Conservation (phyloP, 1,284 basidiomycete species). For the Ceratobasidium sp. region DNA sequence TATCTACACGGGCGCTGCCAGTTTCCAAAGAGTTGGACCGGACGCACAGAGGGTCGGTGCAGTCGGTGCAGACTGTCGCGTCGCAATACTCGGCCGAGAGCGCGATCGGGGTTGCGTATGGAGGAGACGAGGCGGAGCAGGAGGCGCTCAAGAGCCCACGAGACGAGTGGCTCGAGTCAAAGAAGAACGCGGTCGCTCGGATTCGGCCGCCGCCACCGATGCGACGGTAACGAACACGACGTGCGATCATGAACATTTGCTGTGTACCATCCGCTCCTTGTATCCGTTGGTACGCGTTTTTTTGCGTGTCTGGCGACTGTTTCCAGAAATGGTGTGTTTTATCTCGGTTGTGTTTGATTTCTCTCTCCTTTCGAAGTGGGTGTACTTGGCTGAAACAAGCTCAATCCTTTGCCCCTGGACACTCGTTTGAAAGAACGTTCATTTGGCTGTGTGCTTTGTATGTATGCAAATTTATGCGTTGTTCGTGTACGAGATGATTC, state of each 20-base stretch:
- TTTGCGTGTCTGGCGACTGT: not conserved
- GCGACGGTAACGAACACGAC: not conserved
- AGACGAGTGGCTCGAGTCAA: conserved; percentile 12
- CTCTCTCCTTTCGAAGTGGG: not conserved
- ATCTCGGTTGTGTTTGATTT: not conserved
- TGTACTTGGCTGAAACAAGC: conserved; percentile 27
- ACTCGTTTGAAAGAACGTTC: conserved; percentile 22
- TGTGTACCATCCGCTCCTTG: not conserved
- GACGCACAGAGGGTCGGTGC: conserved; percentile 6
- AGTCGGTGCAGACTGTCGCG: conserved; percentile 20
- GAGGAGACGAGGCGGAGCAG: conserved; percentile 15
- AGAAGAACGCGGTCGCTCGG: not conserved
- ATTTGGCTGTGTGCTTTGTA: conserved; percentile 24
- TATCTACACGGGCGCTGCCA: not conserved
- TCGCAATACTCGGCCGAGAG: conserved; percentile 18
- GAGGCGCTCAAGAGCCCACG: conserved; percentile 5
- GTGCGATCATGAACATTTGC: conserved; percentile 5
- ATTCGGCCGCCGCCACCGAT: not conserved
- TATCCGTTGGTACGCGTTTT: not conserved
- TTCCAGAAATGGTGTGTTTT: not conserved
- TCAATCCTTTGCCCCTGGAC: conserved; percentile 26
- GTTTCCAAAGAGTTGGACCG: not conserved
- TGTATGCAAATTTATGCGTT: conserved; percentile 6
- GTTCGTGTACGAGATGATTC: not conserved
- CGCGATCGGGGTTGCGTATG: conserved; percentile 23